A percentile compares a stretch with the other conserved stretches of the same genome.
Evolutionary conservation across 2,329 filamentous ascomycete genomes (phyloP).

Genomic region (Hirsutella minnesotensis): DNA sequence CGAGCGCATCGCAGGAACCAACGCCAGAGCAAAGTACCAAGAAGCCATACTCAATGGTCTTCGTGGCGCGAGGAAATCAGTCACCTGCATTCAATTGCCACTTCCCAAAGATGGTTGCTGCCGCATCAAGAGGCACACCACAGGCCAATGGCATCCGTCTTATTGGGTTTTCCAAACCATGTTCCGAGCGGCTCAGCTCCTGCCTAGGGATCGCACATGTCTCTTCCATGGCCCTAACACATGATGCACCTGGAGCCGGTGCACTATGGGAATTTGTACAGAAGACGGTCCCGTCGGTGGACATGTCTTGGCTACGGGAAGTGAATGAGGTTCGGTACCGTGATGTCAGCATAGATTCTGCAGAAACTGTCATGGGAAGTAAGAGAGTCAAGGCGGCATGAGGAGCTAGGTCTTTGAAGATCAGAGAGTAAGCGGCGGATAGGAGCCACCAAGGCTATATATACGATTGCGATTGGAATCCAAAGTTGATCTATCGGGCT

Average conservation of each 20-base stretch:
- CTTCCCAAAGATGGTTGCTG: slow-evolving; percentile 41
- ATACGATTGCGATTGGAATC: no score
- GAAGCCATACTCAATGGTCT: slow-evolving; percentile 37
- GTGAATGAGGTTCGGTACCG: slow-evolving; percentile 13
- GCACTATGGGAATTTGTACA: slow-evolving; percentile 45
- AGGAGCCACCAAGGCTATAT: no score
- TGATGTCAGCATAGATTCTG: slow-evolving; percentile 20
- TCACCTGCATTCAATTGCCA: slow-evolving; percentile 48
- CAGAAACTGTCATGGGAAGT: slow-evolving; percentile 22
- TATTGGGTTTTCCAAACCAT: slow-evolving; percentile 49
- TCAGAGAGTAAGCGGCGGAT: no score
- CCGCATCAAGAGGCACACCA: slow-evolving; percentile 32
- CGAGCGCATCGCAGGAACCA: slow-evolving; percentile 7
- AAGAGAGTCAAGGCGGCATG: slow-evolving; percentile 10
- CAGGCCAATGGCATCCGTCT: slow-evolving; percentile 36
- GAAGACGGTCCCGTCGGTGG: slow-evolving; percentile 37
- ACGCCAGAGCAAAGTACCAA: background rate
- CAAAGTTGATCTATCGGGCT: no score
- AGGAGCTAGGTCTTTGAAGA: background rate
- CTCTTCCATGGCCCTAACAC: slow-evolving; percentile 49
- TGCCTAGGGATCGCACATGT: slow-evolving; percentile 51
- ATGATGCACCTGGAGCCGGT: slow-evolving; percentile 42
- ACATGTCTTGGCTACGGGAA: slow-evolving; percentile 39
- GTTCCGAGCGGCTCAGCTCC: slow-evolving; percentile 43
- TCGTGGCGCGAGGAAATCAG: slow-evolving; percentile 46